A percentile compares a stretch with the other conserved stretches of the same genome.
These are phyloP conservation scores for Rhizoctonia solani DNA, from an alignment of 1,284 basidiomycete species.

Conservation along the genomic window DNA sequence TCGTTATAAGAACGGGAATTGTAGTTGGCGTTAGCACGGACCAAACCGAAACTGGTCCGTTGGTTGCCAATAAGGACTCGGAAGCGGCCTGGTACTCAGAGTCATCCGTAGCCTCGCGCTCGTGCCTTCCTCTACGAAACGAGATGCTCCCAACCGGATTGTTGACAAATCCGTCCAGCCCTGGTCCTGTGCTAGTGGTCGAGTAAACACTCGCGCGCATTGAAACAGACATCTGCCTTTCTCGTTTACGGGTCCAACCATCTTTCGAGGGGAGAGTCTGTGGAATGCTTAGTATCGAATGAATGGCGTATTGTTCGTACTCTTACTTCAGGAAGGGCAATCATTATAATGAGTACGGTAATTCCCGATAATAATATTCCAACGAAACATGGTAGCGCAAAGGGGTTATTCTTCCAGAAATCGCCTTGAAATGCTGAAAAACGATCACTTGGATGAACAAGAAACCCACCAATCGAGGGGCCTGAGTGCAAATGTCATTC, in stretches of 20 bases:
- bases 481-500: neutral
- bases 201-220: constrained; percentile 29
- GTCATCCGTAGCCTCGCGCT: constrained; percentile 16
- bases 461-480: constrained; percentile 15
- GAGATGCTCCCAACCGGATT: neutral
- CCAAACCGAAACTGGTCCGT: neutral
- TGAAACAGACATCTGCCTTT: neutral
- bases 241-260: constrained; percentile 15
- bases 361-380: neutral
- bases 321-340: constrained; percentile 3
- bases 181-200: neutral
- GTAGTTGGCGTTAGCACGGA: constrained; percentile 21
- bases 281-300: neutral
- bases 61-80: neutral
- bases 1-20: constrained; percentile 15
- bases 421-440: constrained; percentile 10
- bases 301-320: neutral
- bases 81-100: constrained; percentile 9
- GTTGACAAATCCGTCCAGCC: constrained; percentile 1
- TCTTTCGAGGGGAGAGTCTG: constrained; percentile 19
- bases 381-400: constrained; percentile 15
- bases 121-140: neutral
- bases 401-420: constrained; percentile 23
- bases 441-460: constrained; percentile 18
- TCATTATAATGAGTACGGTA: neutral